phyloP scores from a whole-genome alignment of 129 eudicot genomes.

The Centella asiatica region DNA sequence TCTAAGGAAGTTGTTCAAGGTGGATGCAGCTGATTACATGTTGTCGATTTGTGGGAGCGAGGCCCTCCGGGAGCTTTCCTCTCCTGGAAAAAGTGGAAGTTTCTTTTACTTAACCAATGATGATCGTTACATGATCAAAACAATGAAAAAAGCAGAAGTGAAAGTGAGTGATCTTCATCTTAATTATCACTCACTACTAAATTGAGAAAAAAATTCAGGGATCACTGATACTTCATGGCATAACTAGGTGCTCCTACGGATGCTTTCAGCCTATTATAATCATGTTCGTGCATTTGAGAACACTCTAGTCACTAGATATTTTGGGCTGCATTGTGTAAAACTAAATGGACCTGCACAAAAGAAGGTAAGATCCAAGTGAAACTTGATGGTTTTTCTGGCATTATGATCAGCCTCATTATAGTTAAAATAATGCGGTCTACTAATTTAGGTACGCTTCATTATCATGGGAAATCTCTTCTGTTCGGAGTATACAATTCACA shows the following conservation, averaged over 20 bases:
- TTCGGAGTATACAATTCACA: conserved; percentile 55
- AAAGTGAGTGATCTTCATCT: conserved; percentile 49
- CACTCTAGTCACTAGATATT: conserved; percentile 73
- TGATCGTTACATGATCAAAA: conserved; percentile 90
- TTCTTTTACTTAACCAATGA: conserved; percentile 90
- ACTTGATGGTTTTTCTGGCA: neutral
- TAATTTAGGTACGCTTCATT: conserved; percentile 72
- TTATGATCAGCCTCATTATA: neutral
- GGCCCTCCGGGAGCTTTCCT: conserved; percentile 90
- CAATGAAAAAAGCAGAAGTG: conserved; percentile 82
- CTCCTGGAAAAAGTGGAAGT: conserved; percentile 98
- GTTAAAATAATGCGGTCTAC: neutral
- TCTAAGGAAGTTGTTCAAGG: conserved; percentile 69
- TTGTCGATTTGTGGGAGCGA: conserved; percentile 82
- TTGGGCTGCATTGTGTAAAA: conserved; percentile 89
- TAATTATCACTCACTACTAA: neutral
- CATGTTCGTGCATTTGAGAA: conserved; percentile 69
- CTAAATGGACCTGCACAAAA: conserved; percentile 72
- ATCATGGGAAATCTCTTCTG: conserved; percentile 89
- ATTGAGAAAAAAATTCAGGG: too few species aligned
- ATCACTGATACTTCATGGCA: neutral
- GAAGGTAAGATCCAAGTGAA: conserved; percentile 37
- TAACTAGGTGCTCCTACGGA: conserved; percentile 57
- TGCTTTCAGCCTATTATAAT: conserved; percentile 84
- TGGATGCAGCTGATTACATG: conserved; percentile 96